Conservation (phyloP, 495 filamentous ascomycete genomes). For the Lepidopterella palustris region DNA sequence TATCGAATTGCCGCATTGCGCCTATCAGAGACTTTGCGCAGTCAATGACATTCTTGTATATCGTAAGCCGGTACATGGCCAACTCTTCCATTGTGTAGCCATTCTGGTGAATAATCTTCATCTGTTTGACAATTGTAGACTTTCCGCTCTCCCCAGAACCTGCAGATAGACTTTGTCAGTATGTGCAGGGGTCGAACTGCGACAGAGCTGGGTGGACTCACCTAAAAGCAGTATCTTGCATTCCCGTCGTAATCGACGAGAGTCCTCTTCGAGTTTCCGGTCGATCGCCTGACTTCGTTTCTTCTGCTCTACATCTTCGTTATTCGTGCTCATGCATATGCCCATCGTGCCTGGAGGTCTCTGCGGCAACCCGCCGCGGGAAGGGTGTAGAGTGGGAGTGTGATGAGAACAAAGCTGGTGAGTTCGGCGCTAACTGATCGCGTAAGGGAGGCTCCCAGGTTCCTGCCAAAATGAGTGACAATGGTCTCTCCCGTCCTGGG, state of each 20-base stretch:
- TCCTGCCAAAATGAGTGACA: not conserved
- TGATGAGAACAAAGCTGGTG: conserved; percentile 18
- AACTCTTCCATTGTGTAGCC: conserved; percentile 91
- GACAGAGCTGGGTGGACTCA: conserved; percentile 40
- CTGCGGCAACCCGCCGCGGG: conserved; percentile 21
- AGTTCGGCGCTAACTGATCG: conserved; percentile 18
- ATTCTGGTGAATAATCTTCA: conserved; percentile 99
- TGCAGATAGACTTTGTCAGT: conserved; percentile 38
- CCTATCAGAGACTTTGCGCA: conserved; percentile 87
- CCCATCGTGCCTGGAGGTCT: conserved; percentile 61
- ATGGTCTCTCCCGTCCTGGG: not conserved
- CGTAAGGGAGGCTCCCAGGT: not conserved
- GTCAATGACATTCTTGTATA: conserved; percentile 96
- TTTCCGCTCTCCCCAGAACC: conserved; percentile 98
- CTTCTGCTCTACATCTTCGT: conserved; percentile 78
- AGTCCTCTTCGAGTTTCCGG: conserved; percentile 85
- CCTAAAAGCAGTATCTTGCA: conserved; percentile 96
- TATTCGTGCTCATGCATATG: conserved; percentile 73
- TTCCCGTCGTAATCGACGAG: conserved; percentile 81
- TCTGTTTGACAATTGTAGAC: conserved; percentile 98
- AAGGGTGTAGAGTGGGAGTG: conserved; percentile 13
- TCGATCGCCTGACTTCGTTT: conserved; percentile 93
- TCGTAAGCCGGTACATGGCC: conserved; percentile 83
- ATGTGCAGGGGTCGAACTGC: not conserved
- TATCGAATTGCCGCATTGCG: conserved; percentile 80